Conservation (phyloP, 2,329 filamentous ascomycete genomes). For the Raffaelea albimanens region DNA sequence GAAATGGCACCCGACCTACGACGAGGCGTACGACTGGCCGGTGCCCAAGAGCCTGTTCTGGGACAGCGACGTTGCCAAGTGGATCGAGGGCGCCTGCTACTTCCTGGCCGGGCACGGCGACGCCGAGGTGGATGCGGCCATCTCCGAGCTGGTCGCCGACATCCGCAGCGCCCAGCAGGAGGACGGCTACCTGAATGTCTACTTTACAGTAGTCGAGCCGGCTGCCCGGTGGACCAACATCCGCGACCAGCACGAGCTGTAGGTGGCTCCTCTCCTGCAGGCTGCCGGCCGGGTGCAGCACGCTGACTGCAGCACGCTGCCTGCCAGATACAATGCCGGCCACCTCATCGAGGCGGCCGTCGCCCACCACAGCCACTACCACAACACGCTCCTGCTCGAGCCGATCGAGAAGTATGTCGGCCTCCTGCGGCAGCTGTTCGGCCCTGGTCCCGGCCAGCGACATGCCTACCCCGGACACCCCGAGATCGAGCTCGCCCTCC, state of each 20-base stretch:
- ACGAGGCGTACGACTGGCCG: slow-evolving; percentile 40
- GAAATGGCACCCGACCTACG: slow-evolving; percentile 45
- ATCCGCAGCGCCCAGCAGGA: slow-evolving; percentile 45
- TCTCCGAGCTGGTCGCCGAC: slow-evolving; percentile 48
- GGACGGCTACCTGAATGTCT: slow-evolving; percentile 55
- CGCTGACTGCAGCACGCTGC: no score
- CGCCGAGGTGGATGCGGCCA: slow-evolving; percentile 34
- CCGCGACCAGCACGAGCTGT: slow-evolving; percentile 51
- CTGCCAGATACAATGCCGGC: slow-evolving; percentile 44
- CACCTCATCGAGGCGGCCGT: slow-evolving; percentile 54
- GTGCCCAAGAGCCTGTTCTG: slow-evolving; percentile 51
- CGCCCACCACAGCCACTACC: slow-evolving; percentile 42
- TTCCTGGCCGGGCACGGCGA: slow-evolving; percentile 33
- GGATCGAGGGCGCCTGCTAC: slow-evolving; percentile 54
- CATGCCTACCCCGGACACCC: slow-evolving; percentile 54
- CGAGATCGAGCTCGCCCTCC: slow-evolving; percentile 38
- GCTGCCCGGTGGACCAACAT: slow-evolving; percentile 47
- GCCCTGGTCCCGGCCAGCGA: slow-evolving; percentile 34
- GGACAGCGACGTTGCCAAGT: slow-evolving; percentile 48
- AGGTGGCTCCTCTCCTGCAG: no score
- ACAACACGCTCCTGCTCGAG: slow-evolving; percentile 39
- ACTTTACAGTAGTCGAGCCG: slow-evolving; percentile 51
- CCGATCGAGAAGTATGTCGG: slow-evolving; percentile 45
- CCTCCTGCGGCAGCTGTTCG: slow-evolving; percentile 41
- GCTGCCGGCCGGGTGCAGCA: no score